Conservation (phyloP, 2,329 filamentous ascomycete species). For the Colletotrichum salicis region DNA sequence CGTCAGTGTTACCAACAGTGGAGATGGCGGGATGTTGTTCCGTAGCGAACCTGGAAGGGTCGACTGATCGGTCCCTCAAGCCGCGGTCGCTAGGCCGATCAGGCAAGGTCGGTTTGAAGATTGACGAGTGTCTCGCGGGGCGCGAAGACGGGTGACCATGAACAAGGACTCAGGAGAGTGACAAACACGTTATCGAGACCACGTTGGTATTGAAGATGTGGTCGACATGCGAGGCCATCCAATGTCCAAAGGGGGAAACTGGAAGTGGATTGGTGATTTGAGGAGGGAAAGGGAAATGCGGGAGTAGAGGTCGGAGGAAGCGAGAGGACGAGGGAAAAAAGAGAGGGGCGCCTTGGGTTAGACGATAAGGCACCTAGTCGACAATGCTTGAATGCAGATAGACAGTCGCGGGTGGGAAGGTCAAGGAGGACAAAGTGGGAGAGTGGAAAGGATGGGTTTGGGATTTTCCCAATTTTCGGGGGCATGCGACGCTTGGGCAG, state of each 20-base stretch:
- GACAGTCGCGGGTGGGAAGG: background rate
- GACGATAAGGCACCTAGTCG: constrained; percentile 5
- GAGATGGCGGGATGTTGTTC: constrained; percentile 4
- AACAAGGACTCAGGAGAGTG: constrained; percentile 25
- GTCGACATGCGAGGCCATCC: constrained; percentile 30
- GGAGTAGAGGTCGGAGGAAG: constrained; percentile 4
- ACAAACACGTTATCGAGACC: constrained; percentile 17
- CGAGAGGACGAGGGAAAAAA: constrained; percentile 12
- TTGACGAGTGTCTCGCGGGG: constrained; percentile 34
- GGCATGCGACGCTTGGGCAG: constrained; percentile 35
- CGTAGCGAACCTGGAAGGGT: background rate
- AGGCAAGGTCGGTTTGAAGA: constrained; percentile 26
- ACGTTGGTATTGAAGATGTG: constrained; percentile 23
- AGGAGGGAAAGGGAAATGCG: constrained; percentile 26
- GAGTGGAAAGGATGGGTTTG: constrained; percentile 41
- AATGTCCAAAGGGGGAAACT: constrained; percentile 11
- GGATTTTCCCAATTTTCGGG: constrained; percentile 40
- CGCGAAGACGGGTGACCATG: constrained; percentile 31
- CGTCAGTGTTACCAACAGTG: constrained; percentile 28
- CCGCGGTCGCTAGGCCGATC: constrained; percentile 34
- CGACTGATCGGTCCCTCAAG: constrained; percentile 9
- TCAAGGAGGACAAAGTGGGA: constrained; percentile 26
- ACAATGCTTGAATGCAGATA: constrained; percentile 22
- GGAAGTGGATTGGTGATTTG: constrained; percentile 19
- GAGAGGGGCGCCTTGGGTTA: constrained; percentile 17